These are phyloP conservation scores for Pyrenochaeta sp. DNA, from an alignment of 2,329 filamentous ascomycete species.

Conservation along the genomic window DNA sequence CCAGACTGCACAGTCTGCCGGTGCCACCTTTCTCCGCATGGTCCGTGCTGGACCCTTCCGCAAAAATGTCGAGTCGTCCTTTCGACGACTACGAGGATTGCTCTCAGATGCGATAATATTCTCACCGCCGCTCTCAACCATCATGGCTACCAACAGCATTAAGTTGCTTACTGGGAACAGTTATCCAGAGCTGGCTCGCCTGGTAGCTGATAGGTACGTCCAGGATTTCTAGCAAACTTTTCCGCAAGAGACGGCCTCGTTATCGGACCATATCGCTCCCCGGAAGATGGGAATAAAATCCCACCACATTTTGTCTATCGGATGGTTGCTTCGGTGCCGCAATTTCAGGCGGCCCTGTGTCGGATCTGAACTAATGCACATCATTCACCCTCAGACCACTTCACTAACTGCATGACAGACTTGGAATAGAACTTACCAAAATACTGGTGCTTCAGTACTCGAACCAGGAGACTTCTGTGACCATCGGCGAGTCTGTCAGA, in stretches of 20 bases:
- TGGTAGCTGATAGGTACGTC: conserved; percentile 70
- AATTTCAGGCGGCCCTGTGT: neutral
- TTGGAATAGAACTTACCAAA: conserved; percentile 79
- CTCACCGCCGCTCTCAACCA: conserved; percentile 19
- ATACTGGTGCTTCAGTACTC: conserved; percentile 85
- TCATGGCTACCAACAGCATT: conserved; percentile 76
- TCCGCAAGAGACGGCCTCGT: too few species aligned
- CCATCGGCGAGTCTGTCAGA: conserved; percentile 92
- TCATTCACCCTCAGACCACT: conserved; percentile 1
- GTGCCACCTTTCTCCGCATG: conserved; percentile 27
- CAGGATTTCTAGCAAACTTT: conserved; percentile 7
- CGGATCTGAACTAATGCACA: neutral
- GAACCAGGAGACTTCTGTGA: conserved; percentile 87
- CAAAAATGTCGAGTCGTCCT: conserved; percentile 32
- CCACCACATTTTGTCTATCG: too few species aligned
- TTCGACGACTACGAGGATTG: conserved; percentile 16
- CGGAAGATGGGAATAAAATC: too few species aligned
- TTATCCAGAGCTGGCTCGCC: conserved; percentile 74
- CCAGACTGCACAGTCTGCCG: conserved; percentile 8
- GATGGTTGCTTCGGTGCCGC: too few species aligned
- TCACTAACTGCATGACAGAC: conserved; percentile 55
- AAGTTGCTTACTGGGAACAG: conserved; percentile 79
- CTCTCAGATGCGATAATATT: conserved; percentile 27
- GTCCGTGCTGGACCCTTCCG: conserved; percentile 24
- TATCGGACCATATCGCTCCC: too few species aligned